Base-by-base conservation (phyloP, 768 basidiomycete genomes). In the Suillus clintonianus region DNA sequence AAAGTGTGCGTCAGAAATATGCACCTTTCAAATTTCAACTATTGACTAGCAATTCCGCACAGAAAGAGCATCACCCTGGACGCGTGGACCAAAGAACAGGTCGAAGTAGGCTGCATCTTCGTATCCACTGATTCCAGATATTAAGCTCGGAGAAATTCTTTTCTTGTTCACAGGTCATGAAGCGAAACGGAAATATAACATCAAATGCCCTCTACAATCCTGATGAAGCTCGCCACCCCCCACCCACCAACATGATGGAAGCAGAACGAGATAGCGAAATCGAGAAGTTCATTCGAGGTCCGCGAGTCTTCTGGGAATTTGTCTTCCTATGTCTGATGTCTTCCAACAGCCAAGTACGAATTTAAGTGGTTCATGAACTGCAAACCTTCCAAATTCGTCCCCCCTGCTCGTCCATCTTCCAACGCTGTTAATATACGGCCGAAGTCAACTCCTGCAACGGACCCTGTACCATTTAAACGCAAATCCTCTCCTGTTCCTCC, bases 41-140 rank as follows among this genome's bases (percentile, higher is more conserved):
- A 42, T 39, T n/a, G 39, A 36, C 48, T 48, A 41, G 62, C 60
- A 32, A 17, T 50, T 43, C 53, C 70, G 62, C 55, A 22, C 30
- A 97, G 95, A 65, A 97, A 97, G 83, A 96, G 94, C 71, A 69
- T 97, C 43, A 94, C 92, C 1, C 79, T 97, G 76, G 95, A 96
- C 72, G 81, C 86, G 43, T 96, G 94, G 94, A 84, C 86, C 51
- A 92, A 88, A 70, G 94, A 97, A 62, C 94, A 95, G 75, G 86
- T 94, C 51, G 93, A 95, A 76, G 94, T 93, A 65, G 62, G 85
- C 54, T 42, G 55, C 45, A 42, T 71, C 60, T 47, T 43, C 39
- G 15, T 61, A 60, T 43, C 67, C 64, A 65, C 45, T 39, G 36
- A 62, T 37, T n/a, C 43, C 22, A 64, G 32, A 51, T 34, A 56